phyloP scores from a whole-genome alignment of 495 filamentous ascomycete species.

The Umbilicaria muhlenbergii region DNA sequence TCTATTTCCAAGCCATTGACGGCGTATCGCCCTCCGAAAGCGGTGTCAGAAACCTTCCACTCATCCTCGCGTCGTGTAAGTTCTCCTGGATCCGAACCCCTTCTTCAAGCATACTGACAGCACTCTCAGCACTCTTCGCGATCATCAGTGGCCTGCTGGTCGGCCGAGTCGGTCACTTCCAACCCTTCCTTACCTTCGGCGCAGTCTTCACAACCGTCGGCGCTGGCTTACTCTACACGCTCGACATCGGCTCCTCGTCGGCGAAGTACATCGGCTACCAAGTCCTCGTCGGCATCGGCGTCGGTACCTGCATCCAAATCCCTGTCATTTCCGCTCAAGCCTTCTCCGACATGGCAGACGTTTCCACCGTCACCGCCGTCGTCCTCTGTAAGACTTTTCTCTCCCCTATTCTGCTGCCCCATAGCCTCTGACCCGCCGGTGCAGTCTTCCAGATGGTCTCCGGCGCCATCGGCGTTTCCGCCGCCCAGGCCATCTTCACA shows the following conservation, averaged over 20 bases:
- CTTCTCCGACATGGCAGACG: constrained; percentile 8
- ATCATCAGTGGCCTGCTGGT: no score
- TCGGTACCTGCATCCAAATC: constrained; percentile 17
- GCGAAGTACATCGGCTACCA: constrained; percentile 27
- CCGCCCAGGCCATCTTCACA: no score
- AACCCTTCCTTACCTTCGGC: constrained; percentile 8
- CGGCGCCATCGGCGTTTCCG: no score
- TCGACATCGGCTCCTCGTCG: constrained; percentile 12
- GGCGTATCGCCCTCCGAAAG: constrained; percentile 24
- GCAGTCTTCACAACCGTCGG: constrained; percentile 14
- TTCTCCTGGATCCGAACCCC: no score
- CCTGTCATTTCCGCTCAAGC: constrained; percentile 17
- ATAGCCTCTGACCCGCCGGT: no score
- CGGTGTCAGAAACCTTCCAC: constrained; percentile 36
- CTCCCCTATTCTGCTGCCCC: no score
- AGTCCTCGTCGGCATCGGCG: constrained; percentile 19
- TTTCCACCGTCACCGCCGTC: no score
- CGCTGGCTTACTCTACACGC: constrained; percentile 22
- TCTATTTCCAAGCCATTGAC: constrained; percentile 42
- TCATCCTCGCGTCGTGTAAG: no score
- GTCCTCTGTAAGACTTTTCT: no score
- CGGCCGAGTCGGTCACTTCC: constrained; percentile 8
- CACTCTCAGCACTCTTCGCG: no score
- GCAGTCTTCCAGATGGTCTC: no score
- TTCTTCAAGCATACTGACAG: no score